Evolutionary conservation across 2,329 filamentous ascomycete genomes (phyloP).

Genomic region (Colletotrichum sp.): DNA sequence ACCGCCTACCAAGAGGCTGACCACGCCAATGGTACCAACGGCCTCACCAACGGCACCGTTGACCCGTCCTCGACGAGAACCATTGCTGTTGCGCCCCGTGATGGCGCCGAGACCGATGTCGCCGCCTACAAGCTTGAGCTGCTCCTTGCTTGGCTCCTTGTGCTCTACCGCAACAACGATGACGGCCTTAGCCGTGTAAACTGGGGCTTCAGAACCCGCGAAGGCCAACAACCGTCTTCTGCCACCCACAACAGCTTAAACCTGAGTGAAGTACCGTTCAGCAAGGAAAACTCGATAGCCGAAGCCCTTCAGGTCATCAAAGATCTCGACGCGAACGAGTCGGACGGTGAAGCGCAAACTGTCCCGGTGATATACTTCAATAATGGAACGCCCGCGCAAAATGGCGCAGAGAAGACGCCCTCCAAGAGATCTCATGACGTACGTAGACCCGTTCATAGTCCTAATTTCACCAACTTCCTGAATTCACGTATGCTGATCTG

Average conservation of each 20-base stretch:
- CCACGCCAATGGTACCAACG: neutral
- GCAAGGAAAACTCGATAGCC: conserved; percentile 16
- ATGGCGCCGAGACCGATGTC: neutral
- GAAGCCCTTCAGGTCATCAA: conserved; percentile 14
- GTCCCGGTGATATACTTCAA: conserved; percentile 22
- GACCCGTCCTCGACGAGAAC: conserved; percentile 19
- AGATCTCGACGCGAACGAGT: neutral
- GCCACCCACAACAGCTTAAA: conserved; percentile 2
- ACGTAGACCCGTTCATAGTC: neutral
- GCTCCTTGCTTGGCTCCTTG: conserved; percentile 26
- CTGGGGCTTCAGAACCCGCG: conserved; percentile 18
- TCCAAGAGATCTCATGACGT: conserved; percentile 12
- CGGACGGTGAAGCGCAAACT: neutral
- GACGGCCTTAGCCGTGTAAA: conserved; percentile 18
- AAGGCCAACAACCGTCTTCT: neutral
- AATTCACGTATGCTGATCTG: neutral
- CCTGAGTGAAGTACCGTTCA: conserved; percentile 19
- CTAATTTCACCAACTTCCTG: neutral
- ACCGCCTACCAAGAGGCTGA: conserved; percentile 12
- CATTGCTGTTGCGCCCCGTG: conserved; percentile 1
- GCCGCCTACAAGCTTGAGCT: conserved; percentile 20
- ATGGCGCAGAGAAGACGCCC: neutral
- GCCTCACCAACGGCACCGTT: neutral
- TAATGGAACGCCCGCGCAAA: conserved; percentile 10
- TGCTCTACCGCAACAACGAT: conserved; percentile 26